Evolutionary conservation across 192 early-diverging fungal genomes (phyloP), one percentile per base, ranked within the genome.

Genomic region (Diversispora eburnea): DNA sequence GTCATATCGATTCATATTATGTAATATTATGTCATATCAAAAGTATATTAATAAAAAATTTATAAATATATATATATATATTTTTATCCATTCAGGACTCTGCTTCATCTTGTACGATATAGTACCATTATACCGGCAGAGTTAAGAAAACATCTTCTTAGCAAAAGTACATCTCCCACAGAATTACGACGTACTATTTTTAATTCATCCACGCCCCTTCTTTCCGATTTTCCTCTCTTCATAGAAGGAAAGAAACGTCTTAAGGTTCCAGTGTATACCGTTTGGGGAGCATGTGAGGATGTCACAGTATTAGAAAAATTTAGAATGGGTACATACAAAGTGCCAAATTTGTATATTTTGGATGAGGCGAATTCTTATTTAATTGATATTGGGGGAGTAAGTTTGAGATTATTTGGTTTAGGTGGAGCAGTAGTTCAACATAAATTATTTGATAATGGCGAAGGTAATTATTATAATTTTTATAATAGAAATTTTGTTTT

Each of bases 281-380:
- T 88, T 9, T 88, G 87, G 87, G 87, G 87, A 25, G 83, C 82
- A 3, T 88, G 87, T 55, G 87, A 88, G 69, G 87, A 88, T 75
- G 85, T 88, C 9, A 69, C 77, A 19, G 82, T 88, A 25, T 52
- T 88, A 71, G 87, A 88, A 47, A 84, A 83, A 72, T 86, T 88
- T 67, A 76, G 87, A 41, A 65, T 61, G 10, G 60, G 69, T 46
- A 82, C 85, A 55, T 88, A 88, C 51, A 70, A 68, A 6, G 77
- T 88, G 20, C 75, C 62, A 0, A 86, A 88, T 68, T 69, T 88
- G 8, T 56, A 79, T 75, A 82, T 88, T 57, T 67, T 88, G 19
- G 87, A 88, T 62, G 87, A 88, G 74, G 82, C 81, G 4, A 77
- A 79, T 0, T 78, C 82, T 3, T 66, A 82, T 55, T 62, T 84